Evolutionary conservation across 495 filamentous ascomycete species (phyloP), one percentile per base, ranked within the genome.

Genomic region (Penicillium coffeae): DNA sequence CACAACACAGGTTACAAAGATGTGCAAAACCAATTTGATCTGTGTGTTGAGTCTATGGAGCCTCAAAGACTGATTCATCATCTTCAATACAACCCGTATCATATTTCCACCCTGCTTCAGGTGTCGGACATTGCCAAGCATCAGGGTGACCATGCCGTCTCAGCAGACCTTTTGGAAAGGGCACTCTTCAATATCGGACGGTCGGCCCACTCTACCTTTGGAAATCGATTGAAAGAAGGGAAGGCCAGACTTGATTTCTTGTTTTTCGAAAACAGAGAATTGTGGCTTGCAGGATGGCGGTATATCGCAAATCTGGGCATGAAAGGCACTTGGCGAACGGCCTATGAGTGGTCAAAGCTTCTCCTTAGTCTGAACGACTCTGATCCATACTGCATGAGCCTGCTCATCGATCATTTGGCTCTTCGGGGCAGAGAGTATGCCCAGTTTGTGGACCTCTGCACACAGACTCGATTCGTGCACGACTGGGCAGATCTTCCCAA

Each of bases 131-230:
- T 96, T 37, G 89, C 89, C 15, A 88, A 90, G 61, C 87, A 96
- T 36, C 87, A 96, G 58, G 77, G 87, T 27, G 92, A 97, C 60
- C 82, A 89, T 54, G 81, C 90, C 3, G 78, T 89, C 2, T 82
- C 92, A 1, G 85, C 88, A 19, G 93, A 97, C 55, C 78, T 96
- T 8, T 81, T 96, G 42, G 93, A 97, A 67, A 77, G 93, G 27
- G 90, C 92, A 1, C 76, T 99, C 9, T 97, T 95, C 71, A 88
- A 87, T 22, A 93, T 99, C 59, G 93, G 93, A 13, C 80, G 94
- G 8, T 87, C 89, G 4, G 79, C 85, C 1, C 82, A 90, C 47
- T 90, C 88, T 9, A 80, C 84, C 1, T 98, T 97, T 60, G 73
- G 78, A 12, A 79, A 74, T 22, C 80, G 82, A 44, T 70, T 97